A percentile compares a stretch with the other conserved stretches of the same genome.
These are phyloP conservation scores for Yueomyces sp. DNA, from an alignment of 805 yeast species.

Conservation along the genomic window DNA sequence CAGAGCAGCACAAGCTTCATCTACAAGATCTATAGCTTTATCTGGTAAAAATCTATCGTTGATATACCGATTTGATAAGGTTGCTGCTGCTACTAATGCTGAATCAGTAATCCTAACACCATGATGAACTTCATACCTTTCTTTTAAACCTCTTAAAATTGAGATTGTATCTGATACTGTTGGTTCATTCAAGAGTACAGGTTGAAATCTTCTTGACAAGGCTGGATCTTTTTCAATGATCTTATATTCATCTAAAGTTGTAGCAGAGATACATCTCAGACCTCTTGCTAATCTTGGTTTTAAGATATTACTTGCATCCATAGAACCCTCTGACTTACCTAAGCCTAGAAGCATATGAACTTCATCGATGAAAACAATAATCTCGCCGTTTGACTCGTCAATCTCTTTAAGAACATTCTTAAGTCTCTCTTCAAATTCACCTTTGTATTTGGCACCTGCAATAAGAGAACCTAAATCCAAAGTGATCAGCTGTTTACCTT, in stretches of 20 bases:
- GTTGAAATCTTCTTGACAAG: conserved; percentile 83
- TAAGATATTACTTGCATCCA: conserved; percentile 86
- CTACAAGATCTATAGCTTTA: conserved; percentile 92
- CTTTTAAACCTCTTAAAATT: conserved; percentile 85
- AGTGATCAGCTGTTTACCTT: conserved; percentile 70
- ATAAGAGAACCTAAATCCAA: conserved; percentile 81
- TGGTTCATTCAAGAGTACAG: conserved; percentile 79
- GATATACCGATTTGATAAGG: conserved; percentile 77
- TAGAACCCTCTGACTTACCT: conserved; percentile 89
- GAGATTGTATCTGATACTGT: conserved; percentile 83
- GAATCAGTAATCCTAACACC: conserved; percentile 91
- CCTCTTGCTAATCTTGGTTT: conserved; percentile 95
- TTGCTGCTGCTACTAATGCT: conserved; percentile 89
- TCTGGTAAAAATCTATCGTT: conserved; percentile 89
- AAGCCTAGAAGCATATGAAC: conserved; percentile 79
- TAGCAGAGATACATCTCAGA: conserved; percentile 90
- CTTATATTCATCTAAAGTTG: conserved; percentile 88
- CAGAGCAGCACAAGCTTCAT: conserved; percentile 93
- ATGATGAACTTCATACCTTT: conserved; percentile 90
- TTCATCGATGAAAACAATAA: conserved; percentile 81
- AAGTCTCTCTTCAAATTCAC: conserved; percentile 88
- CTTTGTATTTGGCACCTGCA: conserved; percentile 91
- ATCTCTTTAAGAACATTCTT: conserved; percentile 73
- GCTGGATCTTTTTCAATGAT: conserved; percentile 96
- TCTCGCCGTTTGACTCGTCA: conserved; percentile 60